These are phyloP conservation scores for Xylogone sp. DNA, from an alignment of 2,329 filamentous ascomycete species.

Conservation along the genomic window DNA sequence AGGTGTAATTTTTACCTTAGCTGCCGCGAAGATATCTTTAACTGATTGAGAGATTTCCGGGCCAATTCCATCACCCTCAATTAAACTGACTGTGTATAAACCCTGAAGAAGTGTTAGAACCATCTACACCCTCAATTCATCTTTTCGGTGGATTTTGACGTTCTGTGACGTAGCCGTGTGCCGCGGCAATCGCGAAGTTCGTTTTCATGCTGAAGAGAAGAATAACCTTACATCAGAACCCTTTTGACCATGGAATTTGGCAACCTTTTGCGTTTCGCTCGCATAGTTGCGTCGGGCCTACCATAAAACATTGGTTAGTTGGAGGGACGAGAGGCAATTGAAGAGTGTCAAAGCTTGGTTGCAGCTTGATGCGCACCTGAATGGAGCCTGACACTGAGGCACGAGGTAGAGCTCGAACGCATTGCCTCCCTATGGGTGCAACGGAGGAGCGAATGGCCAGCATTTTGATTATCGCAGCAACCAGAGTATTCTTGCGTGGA, in stretches of 20 bases:
- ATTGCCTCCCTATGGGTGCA: constrained; percentile 72
- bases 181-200: constrained; percentile 27
- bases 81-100: constrained; percentile 93
- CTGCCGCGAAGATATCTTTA: constrained; percentile 97
- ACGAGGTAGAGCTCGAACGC: constrained; percentile 65
- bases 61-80: constrained; percentile 98
- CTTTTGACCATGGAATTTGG: constrained; percentile 91
- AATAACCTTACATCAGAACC: constrained; percentile 70
- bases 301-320: constrained; percentile 16
- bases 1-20: constrained; percentile 60
- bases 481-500: constrained; percentile 10
- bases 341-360: constrained; percentile 1
- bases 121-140: neutral
- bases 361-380: constrained; percentile 48
- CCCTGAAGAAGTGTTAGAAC: constrained; percentile 52
- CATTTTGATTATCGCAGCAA: constrained; percentile 56
- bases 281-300: constrained; percentile 61
- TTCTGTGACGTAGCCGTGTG: neutral
- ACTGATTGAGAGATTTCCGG: constrained; percentile 97
- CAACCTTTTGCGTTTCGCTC: constrained; percentile 63
- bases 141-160: neutral
- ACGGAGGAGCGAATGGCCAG: constrained; percentile 76
- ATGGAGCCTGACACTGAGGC: constrained; percentile 44
- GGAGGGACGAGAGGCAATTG: constrained; percentile 1
- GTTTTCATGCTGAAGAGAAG: constrained; percentile 17